Evolutionary conservation across 2,329 filamentous ascomycete species (phyloP).

Genomic region (Nemania sp.): DNA sequence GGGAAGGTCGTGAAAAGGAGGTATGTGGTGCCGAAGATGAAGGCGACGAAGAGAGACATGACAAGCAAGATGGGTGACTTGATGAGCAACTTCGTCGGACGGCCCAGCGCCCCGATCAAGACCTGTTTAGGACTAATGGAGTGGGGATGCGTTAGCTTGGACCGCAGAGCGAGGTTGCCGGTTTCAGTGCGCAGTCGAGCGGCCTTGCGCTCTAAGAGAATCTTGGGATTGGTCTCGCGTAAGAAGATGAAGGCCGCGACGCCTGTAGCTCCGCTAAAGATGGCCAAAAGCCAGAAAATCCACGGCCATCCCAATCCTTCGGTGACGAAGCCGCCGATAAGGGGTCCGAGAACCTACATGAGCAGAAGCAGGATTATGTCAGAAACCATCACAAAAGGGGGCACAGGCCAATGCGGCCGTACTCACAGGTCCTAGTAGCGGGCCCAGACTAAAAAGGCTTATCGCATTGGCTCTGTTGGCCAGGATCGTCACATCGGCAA

Average conservation of each 20-base stretch:
- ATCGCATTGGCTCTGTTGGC: not conserved
- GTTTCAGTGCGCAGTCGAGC: not conserved
- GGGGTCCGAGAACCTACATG: not conserved
- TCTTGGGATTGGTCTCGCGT: not conserved
- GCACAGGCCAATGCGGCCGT: not conserved
- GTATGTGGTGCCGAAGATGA: not conserved
- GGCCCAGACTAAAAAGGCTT: not conserved
- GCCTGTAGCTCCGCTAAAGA: not conserved
- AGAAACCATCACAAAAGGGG: not conserved
- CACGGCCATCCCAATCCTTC: not conserved
- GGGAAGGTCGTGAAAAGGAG: slow-evolving; percentile 7
- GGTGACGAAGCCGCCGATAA: not conserved
- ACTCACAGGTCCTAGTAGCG: not conserved
- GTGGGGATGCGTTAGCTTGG: not conserved
- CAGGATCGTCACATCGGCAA: not conserved
- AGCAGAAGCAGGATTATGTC: not conserved
- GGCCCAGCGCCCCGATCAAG: not conserved
- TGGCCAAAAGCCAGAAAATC: not conserved
- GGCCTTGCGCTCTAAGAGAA: not conserved
- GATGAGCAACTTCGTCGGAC: not conserved
- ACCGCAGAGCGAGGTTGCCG: not conserved
- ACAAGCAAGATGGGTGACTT: not conserved
- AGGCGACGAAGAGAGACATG: not conserved
- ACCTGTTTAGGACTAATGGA: not conserved
- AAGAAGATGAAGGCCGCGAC: not conserved